Conservation (phyloP, 345 rosid species). For the Viola odorata region DNA sequence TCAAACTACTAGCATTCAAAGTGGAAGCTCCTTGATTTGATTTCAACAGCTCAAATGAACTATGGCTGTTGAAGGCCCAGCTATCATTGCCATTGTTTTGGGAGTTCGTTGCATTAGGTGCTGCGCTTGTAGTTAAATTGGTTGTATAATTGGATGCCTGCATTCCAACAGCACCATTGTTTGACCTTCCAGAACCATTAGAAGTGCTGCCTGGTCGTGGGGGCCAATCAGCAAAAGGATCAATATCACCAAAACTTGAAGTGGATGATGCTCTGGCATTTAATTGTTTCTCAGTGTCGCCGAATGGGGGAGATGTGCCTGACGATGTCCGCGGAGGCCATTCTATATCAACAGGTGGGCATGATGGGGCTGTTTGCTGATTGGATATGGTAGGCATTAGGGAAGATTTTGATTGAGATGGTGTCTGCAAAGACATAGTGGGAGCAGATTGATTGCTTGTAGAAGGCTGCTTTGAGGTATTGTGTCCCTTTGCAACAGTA, state of each 20-base stretch:
- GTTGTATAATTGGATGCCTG: slow-evolving; percentile 21
- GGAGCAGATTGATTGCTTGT: slow-evolving; percentile 18
- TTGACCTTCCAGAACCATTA: slow-evolving; percentile 29
- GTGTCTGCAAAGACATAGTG: slow-evolving; percentile 28
- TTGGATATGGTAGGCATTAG: slow-evolving; percentile 28
- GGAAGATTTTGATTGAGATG: slow-evolving; percentile 37
- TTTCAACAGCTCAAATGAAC: slow-evolving; percentile 36
- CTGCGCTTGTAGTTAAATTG: slow-evolving; percentile 22
- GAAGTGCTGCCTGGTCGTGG: slow-evolving; percentile 45
- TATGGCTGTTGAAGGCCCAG: slow-evolving; percentile 49
- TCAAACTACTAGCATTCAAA: slow-evolving; percentile 25
- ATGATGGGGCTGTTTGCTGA: slow-evolving; percentile 43
- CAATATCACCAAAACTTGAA: slow-evolving; percentile 56
- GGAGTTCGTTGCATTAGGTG: slow-evolving; percentile 18
- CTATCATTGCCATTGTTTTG: slow-evolving; percentile 29
- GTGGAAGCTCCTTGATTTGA: slow-evolving; percentile 35
- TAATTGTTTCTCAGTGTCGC: slow-evolving; percentile 34
- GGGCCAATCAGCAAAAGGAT: slow-evolving; percentile 95
- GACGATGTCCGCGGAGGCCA: slow-evolving; percentile 80
- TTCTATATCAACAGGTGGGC: slow-evolving; percentile 72
- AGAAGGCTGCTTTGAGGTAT: slow-evolving; percentile 22
- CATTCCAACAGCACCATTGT: slow-evolving; percentile 35
- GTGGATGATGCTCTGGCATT: slow-evolving; percentile 36
- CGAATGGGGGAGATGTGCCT: slow-evolving; percentile 23
- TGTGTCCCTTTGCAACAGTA: slow-evolving; percentile 36